A percentile compares a stretch with the other conserved stretches of the same genome.
Evolutionary conservation across 208 protist genomes (phyloP).

Genomic region (Entamoeba invadens): DNA sequence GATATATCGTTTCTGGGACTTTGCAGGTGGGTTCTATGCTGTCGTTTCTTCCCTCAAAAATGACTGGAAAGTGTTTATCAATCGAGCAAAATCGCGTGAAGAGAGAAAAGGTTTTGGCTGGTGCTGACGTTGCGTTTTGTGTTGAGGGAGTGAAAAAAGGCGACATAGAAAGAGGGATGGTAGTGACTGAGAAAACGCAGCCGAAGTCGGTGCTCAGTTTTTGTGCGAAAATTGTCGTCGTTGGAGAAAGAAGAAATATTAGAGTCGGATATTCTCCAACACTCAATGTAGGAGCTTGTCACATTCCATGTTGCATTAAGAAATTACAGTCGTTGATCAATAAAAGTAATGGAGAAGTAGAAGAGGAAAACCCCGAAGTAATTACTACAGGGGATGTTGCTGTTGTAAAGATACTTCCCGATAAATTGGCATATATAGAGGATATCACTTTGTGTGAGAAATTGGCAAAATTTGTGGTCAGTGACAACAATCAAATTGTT

Average conservation of each 20-base stretch:
- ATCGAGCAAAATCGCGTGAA: constrained; percentile 35
- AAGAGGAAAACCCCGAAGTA: constrained; percentile 24
- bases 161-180: constrained; percentile 27
- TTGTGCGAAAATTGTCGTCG: constrained; percentile 36
- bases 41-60: constrained; percentile 46
- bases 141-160: constrained; percentile 17
- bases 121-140: constrained; percentile 41
- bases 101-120: constrained; percentile 20
- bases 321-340: constrained; percentile 31
- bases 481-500: constrained; percentile 69
- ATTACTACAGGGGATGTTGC: constrained; percentile 22
- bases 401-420: constrained; percentile 24
- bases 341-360: constrained; percentile 20
- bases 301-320: constrained; percentile 39
- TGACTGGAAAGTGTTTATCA: constrained; percentile 36
- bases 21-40: constrained; percentile 47
- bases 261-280: constrained; percentile 34
- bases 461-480: constrained; percentile 76
- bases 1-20: constrained; percentile 58
- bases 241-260: constrained; percentile 40
- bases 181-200: constrained; percentile 24
- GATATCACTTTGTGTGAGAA: constrained; percentile 67
- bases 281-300: constrained; percentile 41
- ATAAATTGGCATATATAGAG: constrained; percentile 66
- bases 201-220: constrained; percentile 22